These are phyloP conservation scores for Sporothrix brunneoviolacea DNA, from an alignment of 2,329 filamentous ascomycete species.

Conservation along the genomic window DNA sequence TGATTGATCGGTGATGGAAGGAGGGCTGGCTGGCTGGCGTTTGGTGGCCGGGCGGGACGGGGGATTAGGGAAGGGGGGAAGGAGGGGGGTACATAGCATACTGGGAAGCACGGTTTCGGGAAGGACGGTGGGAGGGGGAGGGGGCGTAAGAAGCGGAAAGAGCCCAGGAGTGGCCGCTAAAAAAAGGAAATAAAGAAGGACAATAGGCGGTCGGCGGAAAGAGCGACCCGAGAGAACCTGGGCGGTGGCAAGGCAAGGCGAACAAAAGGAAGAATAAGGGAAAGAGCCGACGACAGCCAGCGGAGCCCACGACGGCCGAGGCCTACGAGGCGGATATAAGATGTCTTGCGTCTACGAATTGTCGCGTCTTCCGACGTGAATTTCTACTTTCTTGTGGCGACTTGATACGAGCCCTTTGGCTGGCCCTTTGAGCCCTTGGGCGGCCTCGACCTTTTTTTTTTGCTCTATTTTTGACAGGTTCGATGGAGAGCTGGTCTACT, in stretches of 20 bases:
- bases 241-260: slow-evolving; percentile 9
- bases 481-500: not conserved
- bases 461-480: not conserved
- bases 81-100: too few species aligned
- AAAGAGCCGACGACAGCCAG: not conserved
- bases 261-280: not conserved
- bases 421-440: too few species aligned
- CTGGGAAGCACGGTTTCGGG: not conserved
- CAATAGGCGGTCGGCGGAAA: slow-evolving; percentile 3
- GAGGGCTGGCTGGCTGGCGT: not conserved
- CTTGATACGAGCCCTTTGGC: too few species aligned
- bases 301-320: not conserved
- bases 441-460: not conserved
- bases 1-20: not conserved
- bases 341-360: not conserved
- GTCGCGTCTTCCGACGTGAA: too few species aligned
- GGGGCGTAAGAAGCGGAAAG: slow-evolving; percentile 3
- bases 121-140: slow-evolving; percentile 4
- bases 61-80: not conserved
- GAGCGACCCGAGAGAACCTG: slow-evolving; percentile 4
- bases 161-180: slow-evolving; percentile 1
- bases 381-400: too few species aligned
- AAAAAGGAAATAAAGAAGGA: not conserved
- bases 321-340: not conserved
- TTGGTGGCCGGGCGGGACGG: not conserved